phyloP scores from a whole-genome alignment of 768 basidiomycete species.

The Strobilomyces echinocephalus region DNA sequence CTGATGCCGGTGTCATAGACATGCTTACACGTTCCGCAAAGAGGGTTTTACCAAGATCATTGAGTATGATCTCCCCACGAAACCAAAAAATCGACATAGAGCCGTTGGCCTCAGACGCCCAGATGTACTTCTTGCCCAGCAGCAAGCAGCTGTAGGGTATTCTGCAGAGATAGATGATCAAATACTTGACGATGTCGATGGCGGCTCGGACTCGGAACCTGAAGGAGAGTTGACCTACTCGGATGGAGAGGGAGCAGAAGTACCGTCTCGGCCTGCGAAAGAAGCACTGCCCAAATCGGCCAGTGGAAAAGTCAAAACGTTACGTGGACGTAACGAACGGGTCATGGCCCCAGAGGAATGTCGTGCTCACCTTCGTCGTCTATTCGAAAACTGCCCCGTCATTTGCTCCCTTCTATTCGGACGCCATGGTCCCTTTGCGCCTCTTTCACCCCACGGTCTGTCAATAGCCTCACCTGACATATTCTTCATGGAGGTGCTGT shows the following conservation, averaged over 20 bases:
- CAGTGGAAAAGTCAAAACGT: conserved; percentile 71
- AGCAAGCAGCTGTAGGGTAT: conserved; percentile 24
- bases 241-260: conserved; percentile 48
- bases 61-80: conserved; percentile 81
- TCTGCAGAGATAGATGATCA: conserved; percentile 22
- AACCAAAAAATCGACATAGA: conserved; percentile 62
- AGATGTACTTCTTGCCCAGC: conserved; percentile 62
- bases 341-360: conserved; percentile 90
- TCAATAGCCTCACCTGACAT: conserved; percentile 82
- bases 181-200: conserved; percentile 41
- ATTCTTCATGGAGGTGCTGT: conserved; percentile 93
- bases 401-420: conserved; percentile 88
- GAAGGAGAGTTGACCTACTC: conserved; percentile 44
- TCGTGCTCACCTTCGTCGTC: conserved; percentile 83
- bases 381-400: conserved; percentile 79
- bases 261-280: conserved; percentile 25
- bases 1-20: conserved; percentile 37
- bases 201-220: conserved; percentile 47
- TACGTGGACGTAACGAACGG: conserved; percentile 82
- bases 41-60: conserved; percentile 93
- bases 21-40: conserved; percentile 84
- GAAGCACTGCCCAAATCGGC: conserved; percentile 60
- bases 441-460: conserved; percentile 53
- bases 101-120: conserved; percentile 60
- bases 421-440: conserved; percentile 81